These are phyloP conservation scores for Verticillium longisporum DNA, from an alignment of 2,329 filamentous ascomycete genomes.

Conservation along the genomic window DNA sequence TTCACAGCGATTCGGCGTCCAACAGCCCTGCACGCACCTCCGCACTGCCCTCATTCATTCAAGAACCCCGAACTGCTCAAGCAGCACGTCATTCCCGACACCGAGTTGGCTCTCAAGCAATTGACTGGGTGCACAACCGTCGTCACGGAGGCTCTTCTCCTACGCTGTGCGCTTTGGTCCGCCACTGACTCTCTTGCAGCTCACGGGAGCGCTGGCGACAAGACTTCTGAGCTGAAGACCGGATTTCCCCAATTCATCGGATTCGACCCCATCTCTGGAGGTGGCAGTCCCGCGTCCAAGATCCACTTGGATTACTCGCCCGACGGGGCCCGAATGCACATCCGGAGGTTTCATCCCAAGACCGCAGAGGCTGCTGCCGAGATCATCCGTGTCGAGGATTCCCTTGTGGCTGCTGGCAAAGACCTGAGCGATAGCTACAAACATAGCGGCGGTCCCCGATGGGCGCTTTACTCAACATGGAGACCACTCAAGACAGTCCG, in stretches of 20 bases:
- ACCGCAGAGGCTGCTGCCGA: slow-evolving; percentile 10
- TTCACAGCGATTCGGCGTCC: slow-evolving; percentile 12
- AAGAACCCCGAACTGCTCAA: slow-evolving; percentile 15
- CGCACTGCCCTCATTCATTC: slow-evolving; percentile 12
- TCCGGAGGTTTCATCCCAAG: slow-evolving; percentile 18
- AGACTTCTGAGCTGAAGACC: background rate
- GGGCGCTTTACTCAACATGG: slow-evolving; percentile 14
- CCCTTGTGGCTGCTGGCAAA: background rate
- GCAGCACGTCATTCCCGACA: slow-evolving; percentile 17
- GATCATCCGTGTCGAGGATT: slow-evolving; percentile 16
- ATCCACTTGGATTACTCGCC: slow-evolving; percentile 21
- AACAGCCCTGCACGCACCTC: slow-evolving; percentile 14
- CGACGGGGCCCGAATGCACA: slow-evolving; percentile 16
- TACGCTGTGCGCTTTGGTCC: slow-evolving; percentile 5
- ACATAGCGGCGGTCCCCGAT: slow-evolving; percentile 8
- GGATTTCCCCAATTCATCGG: slow-evolving; percentile 15
- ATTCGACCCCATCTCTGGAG: slow-evolving; percentile 10
- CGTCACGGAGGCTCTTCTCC: slow-evolving; percentile 15
- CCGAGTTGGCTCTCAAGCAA: slow-evolving; percentile 15
- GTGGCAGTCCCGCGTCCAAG: slow-evolving; percentile 19
- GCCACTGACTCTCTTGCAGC: slow-evolving; percentile 3
- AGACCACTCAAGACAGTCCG: slow-evolving; percentile 6
- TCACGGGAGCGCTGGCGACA: slow-evolving; percentile 4
- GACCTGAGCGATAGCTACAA: slow-evolving; percentile 6
- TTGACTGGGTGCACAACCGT: slow-evolving; percentile 19